Conservation (phyloP, 768 basidiomycete genomes). For the Hygrophorus pudorinus region DNA sequence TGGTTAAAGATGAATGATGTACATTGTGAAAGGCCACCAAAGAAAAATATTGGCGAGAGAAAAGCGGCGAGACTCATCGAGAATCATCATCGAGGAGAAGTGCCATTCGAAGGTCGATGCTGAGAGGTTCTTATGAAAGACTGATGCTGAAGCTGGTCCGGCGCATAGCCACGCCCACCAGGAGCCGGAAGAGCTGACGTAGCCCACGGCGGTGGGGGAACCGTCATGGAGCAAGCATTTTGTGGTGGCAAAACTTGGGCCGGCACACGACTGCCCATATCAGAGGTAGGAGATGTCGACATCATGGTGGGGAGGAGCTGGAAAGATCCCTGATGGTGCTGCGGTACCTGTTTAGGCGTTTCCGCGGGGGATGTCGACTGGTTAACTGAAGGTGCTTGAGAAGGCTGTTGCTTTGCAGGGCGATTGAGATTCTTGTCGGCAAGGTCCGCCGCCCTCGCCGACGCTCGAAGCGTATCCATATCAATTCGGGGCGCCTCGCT, state of each 20-base stretch:
- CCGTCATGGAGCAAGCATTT: too few relatives aligned
- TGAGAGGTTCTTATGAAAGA: constrained; percentile 40
- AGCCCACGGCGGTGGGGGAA: neutral
- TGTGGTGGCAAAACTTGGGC: constrained; percentile 13
- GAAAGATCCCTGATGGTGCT: constrained; percentile 51
- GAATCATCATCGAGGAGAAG: neutral
- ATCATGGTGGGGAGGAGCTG: constrained; percentile 36
- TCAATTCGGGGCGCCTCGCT: constrained; percentile 54
- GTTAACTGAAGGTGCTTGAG: constrained; percentile 5
- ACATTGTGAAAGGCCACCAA: too few relatives aligned
- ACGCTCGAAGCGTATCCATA: constrained; percentile 68
- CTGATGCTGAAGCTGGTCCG: constrained; percentile 30
- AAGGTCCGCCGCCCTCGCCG: constrained; percentile 47
- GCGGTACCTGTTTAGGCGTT: constrained; percentile 19
- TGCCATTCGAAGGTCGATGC: constrained; percentile 4
- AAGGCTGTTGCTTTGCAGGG: constrained; percentile 14
- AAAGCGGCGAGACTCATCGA: neutral
- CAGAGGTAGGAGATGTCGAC: constrained; percentile 10
- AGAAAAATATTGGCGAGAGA: too few relatives aligned
- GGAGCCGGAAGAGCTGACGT: constrained; percentile 11
- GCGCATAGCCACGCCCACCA: constrained; percentile 15
- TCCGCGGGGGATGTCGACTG: constrained; percentile 24
- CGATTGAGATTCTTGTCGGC: constrained; percentile 23
- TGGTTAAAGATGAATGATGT: neutral
- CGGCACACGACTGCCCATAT: constrained; percentile 10